Evolutionary conservation across 345 rosid species (phyloP), one percentile per base, ranked within the genome.

Genomic region (Camelina neglecta): DNA sequence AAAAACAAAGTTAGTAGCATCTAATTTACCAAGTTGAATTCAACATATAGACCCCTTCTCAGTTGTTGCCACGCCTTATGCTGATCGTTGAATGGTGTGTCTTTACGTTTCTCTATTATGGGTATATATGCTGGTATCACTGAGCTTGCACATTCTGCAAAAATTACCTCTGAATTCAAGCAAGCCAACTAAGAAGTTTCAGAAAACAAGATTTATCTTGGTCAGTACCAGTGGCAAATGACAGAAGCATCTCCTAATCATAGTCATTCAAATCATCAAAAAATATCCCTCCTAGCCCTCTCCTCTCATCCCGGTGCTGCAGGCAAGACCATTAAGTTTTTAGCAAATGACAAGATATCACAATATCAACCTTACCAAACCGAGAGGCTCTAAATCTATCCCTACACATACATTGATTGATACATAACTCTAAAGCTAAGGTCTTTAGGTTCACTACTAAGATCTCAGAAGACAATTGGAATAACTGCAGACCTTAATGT

Each of bases 241-340:
- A 77, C 58, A 94, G 89, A 73, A 92, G 97, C 97, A 92, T 92
- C 76, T 92, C 98, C 48, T 90, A 96, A 82, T 90, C 95, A 36
- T 83, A 82, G 53, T 89, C 87, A 79, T 92, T 89, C 67, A 94
- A 85, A 83, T 94, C 98, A 81, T 94, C 98, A 75, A 92, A 92
- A 83, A 94, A 94, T 68, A 94, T 86, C 59, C 98, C 98, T 56
- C 98, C 98, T 74, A 94, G 95, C 57, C 97, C 98, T 81, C 96
- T 81, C 71, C 98, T 89, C 86, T 94, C 97, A 42, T 60, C 83
- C 54, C 93, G 91, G 68, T 92, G 98, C 98, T 94, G 87, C 78
- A 91, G 64, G 39, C 76, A 39, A 55, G 31, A 54, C 72, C 44
- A 6, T 56, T 26, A 7, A 60, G 2, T 29, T 47, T 11, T 24